Evolutionary conservation across 2,329 filamentous ascomycete genomes (phyloP).

Genomic region (Furcasterigmium sp.): DNA sequence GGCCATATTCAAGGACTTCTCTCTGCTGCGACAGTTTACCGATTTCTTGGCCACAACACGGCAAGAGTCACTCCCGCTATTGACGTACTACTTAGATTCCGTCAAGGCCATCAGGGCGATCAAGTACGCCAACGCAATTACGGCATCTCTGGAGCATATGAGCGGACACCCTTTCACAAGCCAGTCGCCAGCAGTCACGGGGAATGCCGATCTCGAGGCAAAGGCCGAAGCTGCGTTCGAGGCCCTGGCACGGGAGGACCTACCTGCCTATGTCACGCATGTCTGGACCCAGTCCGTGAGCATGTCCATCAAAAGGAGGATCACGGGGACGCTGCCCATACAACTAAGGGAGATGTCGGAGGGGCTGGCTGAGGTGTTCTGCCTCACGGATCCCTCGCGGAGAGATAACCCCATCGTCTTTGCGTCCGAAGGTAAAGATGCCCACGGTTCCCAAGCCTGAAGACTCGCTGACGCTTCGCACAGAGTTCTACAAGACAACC

Average conservation of each 20-base stretch:
- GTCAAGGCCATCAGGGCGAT: conserved; percentile 67
- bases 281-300: conserved; percentile 66
- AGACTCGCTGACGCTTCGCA: rapidly evolving
- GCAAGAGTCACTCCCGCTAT: conserved; percentile 56
- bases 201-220: conserved; percentile 54
- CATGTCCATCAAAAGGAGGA: conserved; percentile 59
- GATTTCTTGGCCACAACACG: conserved; percentile 57
- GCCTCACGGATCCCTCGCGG: conserved; percentile 67
- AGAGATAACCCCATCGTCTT: conserved; percentile 74
- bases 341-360: conserved; percentile 66
- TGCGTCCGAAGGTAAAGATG: conserved; percentile 60
- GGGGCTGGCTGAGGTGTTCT: conserved; percentile 72
- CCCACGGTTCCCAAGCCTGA: too few relatives aligned
- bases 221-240: conserved; percentile 63
- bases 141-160: conserved; percentile 53
- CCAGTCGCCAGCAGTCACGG: conserved; percentile 41
- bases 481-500: conserved; percentile 69
- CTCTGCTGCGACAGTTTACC: conserved; percentile 60
- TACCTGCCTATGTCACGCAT: conserved; percentile 68
- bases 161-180: conserved; percentile 50
- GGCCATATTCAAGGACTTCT: conserved; percentile 59
- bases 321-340: conserved; percentile 61
- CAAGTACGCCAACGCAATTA: conserved; percentile 64
- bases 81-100: conserved; percentile 69
- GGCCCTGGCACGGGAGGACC: conserved; percentile 58